Conservation (phyloP, 805 yeast genomes). For the Zygotorulaspora sp. region DNA sequence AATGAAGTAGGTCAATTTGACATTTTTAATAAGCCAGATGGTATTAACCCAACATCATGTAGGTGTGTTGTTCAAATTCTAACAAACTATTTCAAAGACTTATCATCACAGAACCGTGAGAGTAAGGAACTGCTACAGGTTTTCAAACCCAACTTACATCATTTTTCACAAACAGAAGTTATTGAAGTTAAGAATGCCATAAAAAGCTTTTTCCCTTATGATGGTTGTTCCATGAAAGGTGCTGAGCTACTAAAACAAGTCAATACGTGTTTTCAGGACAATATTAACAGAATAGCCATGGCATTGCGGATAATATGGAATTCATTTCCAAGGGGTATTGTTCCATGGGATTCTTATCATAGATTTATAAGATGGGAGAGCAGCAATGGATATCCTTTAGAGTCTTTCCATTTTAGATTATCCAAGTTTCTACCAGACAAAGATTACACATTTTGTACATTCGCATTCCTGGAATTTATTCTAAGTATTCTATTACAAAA, state of each 20-base stretch:
- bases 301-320: slow-evolving; percentile 36
- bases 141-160: slow-evolving; percentile 37
- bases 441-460: slow-evolving; percentile 35
- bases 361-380: slow-evolving; percentile 30
- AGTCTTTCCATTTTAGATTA: slow-evolving; percentile 34
- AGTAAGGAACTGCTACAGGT: slow-evolving; percentile 29
- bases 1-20: slow-evolving; percentile 11
- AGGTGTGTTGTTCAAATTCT: slow-evolving; percentile 36
- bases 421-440: slow-evolving; percentile 36
- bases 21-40: slow-evolving; percentile 20
- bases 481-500: slow-evolving; percentile 31
- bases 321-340: slow-evolving; percentile 34
- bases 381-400: slow-evolving; percentile 22
- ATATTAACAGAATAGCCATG: slow-evolving; percentile 29
- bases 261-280: slow-evolving; percentile 15
- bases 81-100: slow-evolving; percentile 30
- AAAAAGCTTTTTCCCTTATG: slow-evolving; percentile 34
- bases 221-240: slow-evolving; percentile 37
- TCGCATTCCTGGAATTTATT: slow-evolving; percentile 38
- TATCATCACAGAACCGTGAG: slow-evolving; percentile 18
- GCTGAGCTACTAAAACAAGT: slow-evolving; percentile 27
- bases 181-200: slow-evolving; percentile 27
- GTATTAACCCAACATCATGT: slow-evolving; percentile 33
- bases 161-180: slow-evolving; percentile 33
- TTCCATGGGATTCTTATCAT: slow-evolving; percentile 36